These are phyloP conservation scores for Pythium folliculosum DNA, from an alignment of 352 stramenopile species.

Conservation along the genomic window DNA sequence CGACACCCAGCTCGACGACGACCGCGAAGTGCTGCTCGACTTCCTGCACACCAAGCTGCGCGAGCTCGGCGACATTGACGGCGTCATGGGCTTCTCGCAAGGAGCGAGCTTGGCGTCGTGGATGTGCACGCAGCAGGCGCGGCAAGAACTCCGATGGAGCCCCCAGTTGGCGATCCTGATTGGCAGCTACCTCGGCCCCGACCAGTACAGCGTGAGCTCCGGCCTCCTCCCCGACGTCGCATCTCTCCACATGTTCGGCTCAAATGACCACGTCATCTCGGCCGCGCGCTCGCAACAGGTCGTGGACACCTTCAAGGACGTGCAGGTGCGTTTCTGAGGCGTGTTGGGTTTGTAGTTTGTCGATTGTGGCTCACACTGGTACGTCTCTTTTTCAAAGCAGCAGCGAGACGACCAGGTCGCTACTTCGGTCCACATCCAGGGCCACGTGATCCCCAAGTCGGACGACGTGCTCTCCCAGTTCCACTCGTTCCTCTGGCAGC, in stretches of 20 bases:
- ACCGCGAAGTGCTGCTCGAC: slow-evolving; percentile 53
- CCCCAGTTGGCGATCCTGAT: slow-evolving; percentile 74
- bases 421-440: slow-evolving; percentile 68
- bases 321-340: slow-evolving; percentile 35
- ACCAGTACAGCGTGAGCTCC: slow-evolving; percentile 54
- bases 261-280: slow-evolving; percentile 82
- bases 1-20: slow-evolving; percentile 45
- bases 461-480: slow-evolving; percentile 51
- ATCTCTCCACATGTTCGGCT: slow-evolving; percentile 77
- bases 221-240: slow-evolving; percentile 51
- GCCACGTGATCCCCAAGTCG: slow-evolving; percentile 81
- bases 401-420: slow-evolving; percentile 47
- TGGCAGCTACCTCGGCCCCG: slow-evolving; percentile 67
- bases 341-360: background rate
- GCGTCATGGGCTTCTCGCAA: slow-evolving; percentile 84
- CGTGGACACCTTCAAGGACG: slow-evolving; percentile 59
- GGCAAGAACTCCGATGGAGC: slow-evolving; percentile 62
- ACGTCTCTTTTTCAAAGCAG: slow-evolving; percentile 22
- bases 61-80: slow-evolving; percentile 66
- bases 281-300: slow-evolving; percentile 69
- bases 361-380: background rate
- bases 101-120: slow-evolving; percentile 76
- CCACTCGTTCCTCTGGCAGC: slow-evolving; percentile 48
- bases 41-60: slow-evolving; percentile 62
- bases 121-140: slow-evolving; percentile 74